phyloP scores from a whole-genome alignment of 306 rosid genomes.

The Calophaca sinica region DNA sequence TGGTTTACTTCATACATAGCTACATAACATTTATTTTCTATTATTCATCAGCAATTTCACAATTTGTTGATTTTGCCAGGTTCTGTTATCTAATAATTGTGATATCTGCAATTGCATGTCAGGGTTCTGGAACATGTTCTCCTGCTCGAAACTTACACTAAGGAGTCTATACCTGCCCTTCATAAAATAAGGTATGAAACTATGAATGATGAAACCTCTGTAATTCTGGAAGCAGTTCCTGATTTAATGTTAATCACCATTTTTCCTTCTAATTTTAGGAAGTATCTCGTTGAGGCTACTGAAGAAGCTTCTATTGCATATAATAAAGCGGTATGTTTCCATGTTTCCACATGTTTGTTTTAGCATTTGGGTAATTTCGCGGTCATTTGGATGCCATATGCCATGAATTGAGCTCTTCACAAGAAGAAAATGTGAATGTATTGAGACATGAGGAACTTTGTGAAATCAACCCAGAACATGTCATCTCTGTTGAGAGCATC shows the following conservation, averaged over 20 bases:
- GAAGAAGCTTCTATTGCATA: conserved; percentile 89
- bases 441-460: too few relatives aligned
- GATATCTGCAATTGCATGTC: conserved; percentile 41
- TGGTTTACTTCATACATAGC: conserved; percentile 14
- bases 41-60: background rate
- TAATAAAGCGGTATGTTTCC: conserved; percentile 80
- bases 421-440: too few relatives aligned
- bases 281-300: conserved; percentile 87
- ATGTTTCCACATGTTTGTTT: conserved; percentile 3
- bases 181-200: conserved; percentile 90
- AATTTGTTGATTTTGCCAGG: conserved; percentile 30
- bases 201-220: background rate
- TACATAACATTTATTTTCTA: background rate
- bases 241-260: conserved; percentile 8
- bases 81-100: conserved; percentile 37
- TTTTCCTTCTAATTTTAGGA: conserved; percentile 56
- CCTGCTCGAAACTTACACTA: conserved; percentile 76
- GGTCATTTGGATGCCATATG: too few relatives aligned
- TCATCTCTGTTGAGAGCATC: too few relatives aligned
- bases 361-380: background rate
- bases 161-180: conserved; percentile 85
- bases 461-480: too few relatives aligned
- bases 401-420: too few relatives aligned
- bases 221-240: conserved; percentile 33
- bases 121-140: conserved; percentile 85